Base-by-base conservation (phyloP, 345 rosid genomes). In the Citrus trifoliata region DNA sequence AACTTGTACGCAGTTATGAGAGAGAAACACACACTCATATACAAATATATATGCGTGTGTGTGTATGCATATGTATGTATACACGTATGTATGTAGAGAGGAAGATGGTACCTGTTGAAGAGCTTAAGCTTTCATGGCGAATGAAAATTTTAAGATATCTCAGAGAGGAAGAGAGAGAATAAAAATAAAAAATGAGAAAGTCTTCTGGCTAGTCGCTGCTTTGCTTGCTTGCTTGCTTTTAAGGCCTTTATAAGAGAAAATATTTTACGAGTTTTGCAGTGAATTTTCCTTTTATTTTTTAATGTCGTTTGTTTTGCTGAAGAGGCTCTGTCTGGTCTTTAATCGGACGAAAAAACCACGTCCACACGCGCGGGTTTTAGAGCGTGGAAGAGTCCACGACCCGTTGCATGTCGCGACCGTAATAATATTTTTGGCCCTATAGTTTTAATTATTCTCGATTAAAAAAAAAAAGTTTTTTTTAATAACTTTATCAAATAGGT, bases 41-140 rank as follows among this genome's bases (percentile, higher is more conserved):
- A 35, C n/a, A 28, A 16, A 48, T 32, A 22, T 32, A 22, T 14
- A 10, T 9, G 10, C 13, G n/a, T 10, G 2, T 64, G 2, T 35
- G 37, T 10, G 58, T 25, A 12, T 25, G 24, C 3, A 10, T 14
- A 35, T 46, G 51, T 61, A 53, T 9, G 58, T 6, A 30, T 19
- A 78, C 10, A 67, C 12, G 27, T 1, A 37, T 1, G 27, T 19
- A 66, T 30, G 62, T 55, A 70, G 59, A 46, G 69, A 77, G n/a
- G n/a, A 58, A 74, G 65, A 59, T 42, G 38, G 46, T 64, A 79
- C 83, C 85, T 83, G 78, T 78, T 60, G 73, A 69, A 68, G 74
- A 81, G 81, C 81, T 81, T 71, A 75, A 73, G 62, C 48, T 76
- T 78, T 83, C 85, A 85, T 81, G 85, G 83, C 82, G 10, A 56